A percentile compares a stretch with the other conserved stretches of the same genome.
phyloP scores from a whole-genome alignment of 1,139 yeast species.

The Debaryomyces sp. region DNA sequence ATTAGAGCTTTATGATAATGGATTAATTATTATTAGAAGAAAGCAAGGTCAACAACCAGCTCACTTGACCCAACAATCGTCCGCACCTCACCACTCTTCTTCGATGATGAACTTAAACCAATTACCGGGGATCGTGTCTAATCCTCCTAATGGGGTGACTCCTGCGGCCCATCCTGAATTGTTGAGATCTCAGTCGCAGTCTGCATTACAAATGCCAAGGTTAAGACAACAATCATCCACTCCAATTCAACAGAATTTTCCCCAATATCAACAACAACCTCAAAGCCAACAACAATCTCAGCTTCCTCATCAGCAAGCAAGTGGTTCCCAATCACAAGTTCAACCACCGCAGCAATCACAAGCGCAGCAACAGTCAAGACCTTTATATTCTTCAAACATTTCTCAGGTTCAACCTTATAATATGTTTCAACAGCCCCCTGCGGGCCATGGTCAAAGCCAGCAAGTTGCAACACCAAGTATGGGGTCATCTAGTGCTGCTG shows the following conservation, averaged over 20 bases:
- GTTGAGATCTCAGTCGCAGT: slow-evolving; percentile 55
- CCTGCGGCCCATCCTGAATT: slow-evolving; percentile 40
- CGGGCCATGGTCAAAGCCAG: slow-evolving; percentile 11
- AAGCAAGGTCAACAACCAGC: slow-evolving; percentile 43
- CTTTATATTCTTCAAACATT: slow-evolving; percentile 9
- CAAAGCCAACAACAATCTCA: slow-evolving; percentile 22
- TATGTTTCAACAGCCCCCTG: slow-evolving; percentile 13
- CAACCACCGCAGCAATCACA: slow-evolving; percentile 7
- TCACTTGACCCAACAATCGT: slow-evolving; percentile 24
- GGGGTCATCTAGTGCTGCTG: slow-evolving; percentile 40
- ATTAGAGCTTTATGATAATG: slow-evolving; percentile 67
- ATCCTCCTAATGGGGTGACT: slow-evolving; percentile 18
- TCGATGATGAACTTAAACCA: slow-evolving; percentile 51
- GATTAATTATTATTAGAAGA: slow-evolving; percentile 58
- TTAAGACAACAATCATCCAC: slow-evolving; percentile 46
- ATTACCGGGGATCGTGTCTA: slow-evolving; percentile 17
- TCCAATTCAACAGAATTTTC: slow-evolving; percentile 41
- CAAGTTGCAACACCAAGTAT: slow-evolving; percentile 24
- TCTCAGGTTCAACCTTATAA: slow-evolving; percentile 19
- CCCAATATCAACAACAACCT: slow-evolving; percentile 29
- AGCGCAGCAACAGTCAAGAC: slow-evolving; percentile 9
- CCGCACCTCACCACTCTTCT: slow-evolving; percentile 30
- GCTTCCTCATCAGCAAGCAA: not conserved
- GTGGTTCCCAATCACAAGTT: slow-evolving; percentile 8
- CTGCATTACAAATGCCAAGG: slow-evolving; percentile 53